Conservation (phyloP, 2,329 filamentous ascomycete genomes). For the Metarhizium robertsii region DNA sequence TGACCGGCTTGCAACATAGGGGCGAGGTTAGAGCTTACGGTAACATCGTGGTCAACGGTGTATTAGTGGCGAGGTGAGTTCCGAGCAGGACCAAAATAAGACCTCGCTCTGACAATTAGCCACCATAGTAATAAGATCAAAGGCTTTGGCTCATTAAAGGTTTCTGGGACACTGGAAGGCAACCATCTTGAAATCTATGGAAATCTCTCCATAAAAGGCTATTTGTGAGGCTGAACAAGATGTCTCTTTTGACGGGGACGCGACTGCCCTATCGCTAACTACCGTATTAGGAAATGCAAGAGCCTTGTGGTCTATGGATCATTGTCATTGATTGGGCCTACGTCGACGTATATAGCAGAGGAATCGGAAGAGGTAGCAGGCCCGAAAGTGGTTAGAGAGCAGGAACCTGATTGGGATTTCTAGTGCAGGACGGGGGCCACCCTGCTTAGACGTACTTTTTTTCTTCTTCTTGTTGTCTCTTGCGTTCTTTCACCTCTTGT, state of each 20-base stretch:
- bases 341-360: slow-evolving; percentile 34
- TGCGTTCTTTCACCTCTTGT: neutral
- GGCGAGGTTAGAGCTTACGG: slow-evolving; percentile 37
- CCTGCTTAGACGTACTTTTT: neutral
- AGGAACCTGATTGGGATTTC: slow-evolving; percentile 31
- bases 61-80: slow-evolving; percentile 26
- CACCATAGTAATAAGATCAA: slow-evolving; percentile 32
- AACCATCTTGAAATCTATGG: slow-evolving; percentile 38
- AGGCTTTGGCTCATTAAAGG: slow-evolving; percentile 35
- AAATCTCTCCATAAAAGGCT: slow-evolving; percentile 34
- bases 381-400: slow-evolving; percentile 30
- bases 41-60: slow-evolving; percentile 33
- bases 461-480: neutral
- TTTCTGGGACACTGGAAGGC: slow-evolving; percentile 32
- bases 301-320: slow-evolving; percentile 35
- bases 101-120: slow-evolving; percentile 6
- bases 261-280: slow-evolving; percentile 3
- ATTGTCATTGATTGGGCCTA: slow-evolving; percentile 34
- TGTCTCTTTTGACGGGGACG: neutral
- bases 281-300: slow-evolving; percentile 27
- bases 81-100: neutral
- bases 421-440: slow-evolving; percentile 6
- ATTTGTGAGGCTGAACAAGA: slow-evolving; percentile 24
- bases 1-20: slow-evolving; percentile 14
- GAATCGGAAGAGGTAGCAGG: slow-evolving; percentile 33